These are phyloP conservation scores for Tricholoma saponaceum DNA, from an alignment of 768 basidiomycete genomes.

Conservation along the genomic window DNA sequence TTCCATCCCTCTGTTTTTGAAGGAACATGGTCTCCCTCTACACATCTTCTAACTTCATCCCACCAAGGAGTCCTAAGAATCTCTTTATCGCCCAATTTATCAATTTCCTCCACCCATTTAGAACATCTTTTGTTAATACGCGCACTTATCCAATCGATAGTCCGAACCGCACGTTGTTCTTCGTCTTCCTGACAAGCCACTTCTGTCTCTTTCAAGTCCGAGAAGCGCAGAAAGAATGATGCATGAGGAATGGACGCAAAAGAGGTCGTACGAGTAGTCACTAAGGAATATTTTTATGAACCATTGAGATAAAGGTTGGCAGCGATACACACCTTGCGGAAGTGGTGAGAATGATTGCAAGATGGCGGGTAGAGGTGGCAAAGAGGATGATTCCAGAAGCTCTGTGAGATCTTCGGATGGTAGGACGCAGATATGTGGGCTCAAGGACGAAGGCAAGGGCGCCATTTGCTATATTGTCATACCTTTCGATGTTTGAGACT, in stretches of 20 bases:
- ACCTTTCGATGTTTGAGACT: too few species aligned
- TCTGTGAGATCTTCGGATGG: constrained; percentile 67
- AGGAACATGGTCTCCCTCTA: constrained; percentile 74
- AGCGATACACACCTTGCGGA: constrained; percentile 56
- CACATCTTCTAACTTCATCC: constrained; percentile 77
- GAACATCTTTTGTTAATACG: constrained; percentile 60
- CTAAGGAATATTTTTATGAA: constrained; percentile 31
- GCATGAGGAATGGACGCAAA: constrained; percentile 66
- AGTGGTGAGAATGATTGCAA: constrained; percentile 84
- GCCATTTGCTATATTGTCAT: constrained; percentile 30
- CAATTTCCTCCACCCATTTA: constrained; percentile 70
- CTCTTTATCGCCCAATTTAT: constrained; percentile 39
- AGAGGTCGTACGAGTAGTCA: constrained; percentile 74
- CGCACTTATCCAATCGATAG: constrained; percentile 83
- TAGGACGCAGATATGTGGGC: constrained; percentile 76
- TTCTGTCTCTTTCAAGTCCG: constrained; percentile 70
- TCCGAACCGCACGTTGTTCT: constrained; percentile 70
- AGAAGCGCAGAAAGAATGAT: constrained; percentile 76
- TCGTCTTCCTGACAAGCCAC: constrained; percentile 74
- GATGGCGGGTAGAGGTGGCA: constrained; percentile 70
- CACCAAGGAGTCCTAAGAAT: constrained; percentile 71
- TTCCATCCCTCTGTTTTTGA: constrained; percentile 79
- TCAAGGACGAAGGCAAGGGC: constrained; percentile 67
- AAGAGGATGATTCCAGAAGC: constrained; percentile 50
- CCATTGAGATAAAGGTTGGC: constrained; percentile 1